Base-by-base conservation (phyloP, 345 rosid species). In the Salix suchowensis region DNA sequence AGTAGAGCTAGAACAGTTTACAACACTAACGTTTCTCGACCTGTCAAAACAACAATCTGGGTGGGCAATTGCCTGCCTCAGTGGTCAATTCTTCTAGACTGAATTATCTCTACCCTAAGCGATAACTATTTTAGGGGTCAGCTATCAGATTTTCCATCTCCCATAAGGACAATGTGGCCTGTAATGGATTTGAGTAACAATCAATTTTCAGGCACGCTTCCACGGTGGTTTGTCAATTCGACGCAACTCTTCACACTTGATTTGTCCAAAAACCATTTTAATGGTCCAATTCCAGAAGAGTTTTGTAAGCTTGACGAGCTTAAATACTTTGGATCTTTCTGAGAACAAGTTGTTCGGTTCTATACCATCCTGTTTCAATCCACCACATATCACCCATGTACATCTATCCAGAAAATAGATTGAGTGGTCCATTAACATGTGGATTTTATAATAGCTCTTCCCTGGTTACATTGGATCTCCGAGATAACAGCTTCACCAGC, bases 401-500 rank as follows among this genome's bases (percentile, higher is more conserved):
- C 18, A 79, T 34, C 19, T 79, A 11, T 71, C 67, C 0, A 61
- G 28, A 3, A 79, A 79, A 30, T 62, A 28, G 12, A n/a, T 14
- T 79, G 11, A 54, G 61, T n/a, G 77, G 74, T 39, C 26, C 68
- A 24, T 50, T 74, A 16, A 36, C 24, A 36, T 5, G 28, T 36
- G 32, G 60, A 62, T 74, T 64, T 44, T 0, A 2, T 28, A 26
- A 74, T 13, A 39, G 48, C 23, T 54, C 34, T 24, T 11, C 21
- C 9, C 19, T 39, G 15, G 0, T 64, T 0, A 23, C 67, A 23
- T 21, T 86, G 42, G 81, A 84, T 68, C 65, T 82, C 4, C 50
- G 70, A 8, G n/a, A 72, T 0, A 84, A 86, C 32, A 5, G 2
- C 16, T 46, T 86, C 2, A 30, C 15, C 0, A 79, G 84, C 2